Conservation (phyloP, 768 basidiomycete genomes). For the Leccinum truebloodii region DNA sequence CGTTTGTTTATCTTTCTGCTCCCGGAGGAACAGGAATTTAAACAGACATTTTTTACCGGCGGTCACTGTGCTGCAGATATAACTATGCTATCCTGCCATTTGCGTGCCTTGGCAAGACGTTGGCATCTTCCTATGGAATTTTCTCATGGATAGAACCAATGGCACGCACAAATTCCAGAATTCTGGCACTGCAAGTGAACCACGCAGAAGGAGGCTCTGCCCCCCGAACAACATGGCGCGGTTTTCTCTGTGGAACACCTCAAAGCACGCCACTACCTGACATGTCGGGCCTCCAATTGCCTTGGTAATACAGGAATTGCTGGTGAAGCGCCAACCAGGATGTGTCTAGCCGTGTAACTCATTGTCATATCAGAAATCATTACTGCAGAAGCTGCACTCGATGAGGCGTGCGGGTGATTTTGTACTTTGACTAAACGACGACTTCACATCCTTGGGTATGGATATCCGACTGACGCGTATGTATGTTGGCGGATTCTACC, state of each 20-base stretch:
- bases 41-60: not conserved
- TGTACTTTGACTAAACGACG: not conserved
- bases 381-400: too few relatives aligned
- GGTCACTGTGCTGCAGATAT: too few relatives aligned
- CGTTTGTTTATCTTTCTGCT: not conserved
- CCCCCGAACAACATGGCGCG: not conserved
- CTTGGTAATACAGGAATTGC: too few relatives aligned
- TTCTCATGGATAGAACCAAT: not conserved
- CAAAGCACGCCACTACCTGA: not conserved
- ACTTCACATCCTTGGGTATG: not conserved
- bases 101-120: constrained; percentile 4
- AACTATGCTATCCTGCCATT: not conserved
- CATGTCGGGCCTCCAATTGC: not conserved
- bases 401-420: not conserved
- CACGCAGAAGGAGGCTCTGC: not conserved
- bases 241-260: not conserved
- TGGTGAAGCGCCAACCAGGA: too few relatives aligned
- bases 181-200: not conserved
- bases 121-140: constrained; percentile 7
- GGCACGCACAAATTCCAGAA: not conserved
- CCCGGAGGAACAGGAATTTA: not conserved
- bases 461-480: not conserved
- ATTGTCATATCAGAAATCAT: too few relatives aligned
- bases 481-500: not conserved
- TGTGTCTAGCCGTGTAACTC: too few relatives aligned